Base-by-base conservation (phyloP, 2,329 filamentous ascomycete genomes). In the Calonectria ilicicola region DNA sequence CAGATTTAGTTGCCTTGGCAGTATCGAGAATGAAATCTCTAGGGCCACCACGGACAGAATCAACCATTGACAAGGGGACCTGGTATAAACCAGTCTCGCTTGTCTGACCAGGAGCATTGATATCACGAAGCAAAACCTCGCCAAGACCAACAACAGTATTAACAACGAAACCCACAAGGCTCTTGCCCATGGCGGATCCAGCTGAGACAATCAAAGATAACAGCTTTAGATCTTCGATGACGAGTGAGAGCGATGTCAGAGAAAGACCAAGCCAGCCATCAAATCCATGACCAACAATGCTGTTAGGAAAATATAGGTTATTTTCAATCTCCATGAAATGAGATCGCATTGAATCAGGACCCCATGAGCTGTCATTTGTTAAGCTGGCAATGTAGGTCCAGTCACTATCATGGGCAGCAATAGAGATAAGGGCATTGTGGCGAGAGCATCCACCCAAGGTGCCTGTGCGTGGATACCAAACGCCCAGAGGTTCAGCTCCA, bases 31-130 rank as follows among this genome's bases (percentile, higher is more conserved):
- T 83, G 65, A 91, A 89, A 68, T 92, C 88, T 35, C 90, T 87
- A 4, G 89, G 84, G 17, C 90, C 88, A 53, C 84, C 88, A 35
- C 91, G 90, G 56, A 86, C 84, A 65, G 82, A 85, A n/a, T 86
- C 80, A n/a, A 86, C 83, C 73, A 89, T 88, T 1, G 87, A 85
- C 32, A 92, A 80, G 3, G 91, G 91, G 5, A 93, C 87, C 75
- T 93, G 90, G 79, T 88, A 92, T 42, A 89, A 83, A 0, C 75
- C 77, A 7, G 74, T 63, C 27, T 70, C 62, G 12, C 67, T 70
- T 2, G 76, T 21, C 12, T 78, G 74, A 0, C 77, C 77, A 1
- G 77, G 77, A 8, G 75, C 74, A 27, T 81, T 83, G 7, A 82
- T 72, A 32, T 83, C 80, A 1, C 75, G 74, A 27, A 77, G 70